Evolutionary conservation across 257 asterid genomes (phyloP).

Genomic region (Euphrasia confusa): DNA sequence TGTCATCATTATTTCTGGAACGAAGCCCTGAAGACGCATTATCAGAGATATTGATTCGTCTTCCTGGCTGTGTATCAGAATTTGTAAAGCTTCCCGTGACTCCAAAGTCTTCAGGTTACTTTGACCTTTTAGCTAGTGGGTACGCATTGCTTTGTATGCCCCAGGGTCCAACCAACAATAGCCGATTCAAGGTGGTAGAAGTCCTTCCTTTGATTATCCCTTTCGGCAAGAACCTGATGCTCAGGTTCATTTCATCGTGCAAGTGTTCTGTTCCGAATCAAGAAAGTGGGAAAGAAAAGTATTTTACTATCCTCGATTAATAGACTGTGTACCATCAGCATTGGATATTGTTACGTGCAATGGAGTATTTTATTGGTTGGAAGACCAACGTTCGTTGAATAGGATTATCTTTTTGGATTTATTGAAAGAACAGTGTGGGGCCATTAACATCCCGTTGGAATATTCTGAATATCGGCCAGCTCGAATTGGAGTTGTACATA

Average conservation of each 20-base stretch:
- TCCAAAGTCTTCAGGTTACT: too few species aligned
- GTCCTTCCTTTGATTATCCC: neutral
- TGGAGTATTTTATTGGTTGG: too few species aligned
- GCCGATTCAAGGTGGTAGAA: neutral
- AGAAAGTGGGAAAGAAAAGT: neutral
- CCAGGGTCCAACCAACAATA: neutral
- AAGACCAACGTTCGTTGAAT: neutral
- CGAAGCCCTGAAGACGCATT: too few species aligned
- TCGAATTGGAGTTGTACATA: neutral
- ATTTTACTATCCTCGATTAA: neutral
- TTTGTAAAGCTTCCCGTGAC: neutral
- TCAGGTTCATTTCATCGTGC: neutral
- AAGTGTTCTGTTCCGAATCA: neutral
- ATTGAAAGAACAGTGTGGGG: neutral
- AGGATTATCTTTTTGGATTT: neutral
- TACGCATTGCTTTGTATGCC: neutral
- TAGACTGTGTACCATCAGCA: neutral
- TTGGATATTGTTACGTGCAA: neutral
- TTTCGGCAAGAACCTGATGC: neutral
- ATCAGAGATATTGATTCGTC: too few species aligned
- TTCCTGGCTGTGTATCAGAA: too few species aligned
- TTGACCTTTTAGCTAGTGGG: neutral
- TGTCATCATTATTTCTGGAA: too few species aligned
- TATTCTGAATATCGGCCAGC: neutral
- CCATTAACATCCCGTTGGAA: neutral